These are phyloP conservation scores for Trichosporon ovoides DNA, from an alignment of 1,284 basidiomycete genomes.

Conservation along the genomic window DNA sequence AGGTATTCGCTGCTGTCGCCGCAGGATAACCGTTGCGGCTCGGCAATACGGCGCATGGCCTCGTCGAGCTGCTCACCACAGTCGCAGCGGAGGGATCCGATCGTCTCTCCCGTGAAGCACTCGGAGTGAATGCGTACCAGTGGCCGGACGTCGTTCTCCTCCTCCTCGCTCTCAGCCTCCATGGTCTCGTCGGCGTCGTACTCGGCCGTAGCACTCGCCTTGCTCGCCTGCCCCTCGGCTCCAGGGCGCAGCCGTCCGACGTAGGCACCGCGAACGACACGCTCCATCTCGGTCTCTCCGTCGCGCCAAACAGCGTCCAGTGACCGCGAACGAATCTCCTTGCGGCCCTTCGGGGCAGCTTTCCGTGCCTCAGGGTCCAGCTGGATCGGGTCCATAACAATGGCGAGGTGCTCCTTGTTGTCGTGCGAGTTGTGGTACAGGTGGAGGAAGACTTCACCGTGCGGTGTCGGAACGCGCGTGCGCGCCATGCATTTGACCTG, in stretches of 20 bases:
- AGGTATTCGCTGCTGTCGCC: conserved; percentile 23
- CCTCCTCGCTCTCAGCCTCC: conserved; percentile 9
- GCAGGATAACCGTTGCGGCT: conserved; percentile 52
- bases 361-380: conserved; percentile 50
- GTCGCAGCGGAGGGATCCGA: conserved; percentile 97
- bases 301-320: conserved; percentile 83
- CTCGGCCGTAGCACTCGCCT: conserved; percentile 12
- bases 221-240: conserved; percentile 32
- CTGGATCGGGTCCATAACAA: conserved; percentile 89
- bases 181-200: conserved; percentile 12
- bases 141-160: conserved; percentile 55
- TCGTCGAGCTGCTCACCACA: conserved; percentile 98
- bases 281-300: conserved; percentile 86
- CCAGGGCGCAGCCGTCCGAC: conserved; percentile 62
- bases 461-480: conserved; percentile 92
- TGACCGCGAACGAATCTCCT: conserved; percentile 68
- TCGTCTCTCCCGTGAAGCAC: conserved; percentile 97
- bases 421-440: conserved; percentile 74
- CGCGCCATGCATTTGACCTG: conserved; percentile 75
- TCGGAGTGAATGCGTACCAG: conserved; percentile 96
- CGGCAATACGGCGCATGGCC: conserved; percentile 83
- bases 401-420: conserved; percentile 96
- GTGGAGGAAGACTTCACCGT: conserved; percentile 89
- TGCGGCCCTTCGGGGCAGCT: conserved; percentile 34
- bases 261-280: conserved; percentile 90